Percentiles rank a stretch among this genome's conserved stretches.
Evolutionary conservation across 2,329 filamentous ascomycete genomes (phyloP).

Genomic region (Aspergillus pseudoterreus): DNA sequence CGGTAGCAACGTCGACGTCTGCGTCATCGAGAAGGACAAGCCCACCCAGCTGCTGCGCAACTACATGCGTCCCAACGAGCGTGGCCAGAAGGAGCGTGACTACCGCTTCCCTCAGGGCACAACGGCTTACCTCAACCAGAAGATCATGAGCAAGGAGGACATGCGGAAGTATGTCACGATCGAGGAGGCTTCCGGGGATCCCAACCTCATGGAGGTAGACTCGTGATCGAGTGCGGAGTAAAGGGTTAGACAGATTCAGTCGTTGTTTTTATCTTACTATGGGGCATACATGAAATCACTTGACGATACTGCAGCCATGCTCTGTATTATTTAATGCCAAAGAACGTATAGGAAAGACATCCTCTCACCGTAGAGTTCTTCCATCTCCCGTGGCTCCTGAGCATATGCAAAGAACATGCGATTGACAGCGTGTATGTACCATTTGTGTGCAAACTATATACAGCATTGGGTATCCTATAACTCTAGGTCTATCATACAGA

Average conservation of each 20-base stretch:
- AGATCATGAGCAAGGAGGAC: slow-evolving; percentile 90
- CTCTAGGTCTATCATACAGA: neutral
- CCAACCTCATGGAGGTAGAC: slow-evolving; percentile 65
- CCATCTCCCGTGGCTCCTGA: too few relatives aligned
- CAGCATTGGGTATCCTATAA: neutral
- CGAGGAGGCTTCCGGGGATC: slow-evolving; percentile 72
- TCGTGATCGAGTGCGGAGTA: slow-evolving; percentile 23
- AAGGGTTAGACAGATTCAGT: slow-evolving; percentile 7
- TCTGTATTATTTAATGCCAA: neutral
- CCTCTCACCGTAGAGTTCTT: neutral
- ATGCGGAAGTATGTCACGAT: slow-evolving; percentile 92
- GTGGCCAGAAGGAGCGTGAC: slow-evolving; percentile 85
- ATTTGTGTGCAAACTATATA: neutral
- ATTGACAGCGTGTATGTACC: too few relatives aligned
- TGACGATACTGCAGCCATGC: neutral
- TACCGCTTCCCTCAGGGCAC: slow-evolving; percentile 88
- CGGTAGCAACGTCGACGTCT: slow-evolving; percentile 95
- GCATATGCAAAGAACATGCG: too few relatives aligned
- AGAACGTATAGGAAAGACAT: neutral
- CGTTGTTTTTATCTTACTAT: slow-evolving; percentile 3
- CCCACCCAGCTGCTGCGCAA: slow-evolving; percentile 83
- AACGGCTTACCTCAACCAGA: slow-evolving; percentile 94
- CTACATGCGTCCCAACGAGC: slow-evolving; percentile 88
- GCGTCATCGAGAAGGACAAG: slow-evolving; percentile 92
- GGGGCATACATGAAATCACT: slow-evolving; percentile 7